phyloP scores from a whole-genome alignment of 768 basidiomycete species.

The Sistotremastrum suecicum region DNA sequence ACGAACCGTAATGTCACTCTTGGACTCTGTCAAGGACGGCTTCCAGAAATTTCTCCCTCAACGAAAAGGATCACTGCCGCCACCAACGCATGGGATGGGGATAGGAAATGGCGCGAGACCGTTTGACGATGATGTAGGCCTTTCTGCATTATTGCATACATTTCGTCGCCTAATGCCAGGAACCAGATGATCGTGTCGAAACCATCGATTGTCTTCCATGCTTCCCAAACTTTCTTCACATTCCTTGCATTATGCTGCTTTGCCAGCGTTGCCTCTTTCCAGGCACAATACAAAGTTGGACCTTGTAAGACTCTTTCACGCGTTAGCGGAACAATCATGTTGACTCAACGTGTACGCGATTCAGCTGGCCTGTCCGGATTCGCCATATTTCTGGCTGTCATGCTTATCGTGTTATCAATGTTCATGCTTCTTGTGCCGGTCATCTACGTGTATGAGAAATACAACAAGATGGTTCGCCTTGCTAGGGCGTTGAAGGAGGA shows the following conservation, averaged over 20 bases:
- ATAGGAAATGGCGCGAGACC: constrained; percentile 44
- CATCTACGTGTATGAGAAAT: constrained; percentile 67
- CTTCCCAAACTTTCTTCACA: constrained; percentile 79
- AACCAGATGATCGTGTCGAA: constrained; percentile 77
- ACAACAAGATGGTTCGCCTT: constrained; percentile 63
- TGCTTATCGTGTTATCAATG: constrained; percentile 56
- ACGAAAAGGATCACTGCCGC: constrained; percentile 21
- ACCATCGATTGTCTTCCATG: constrained; percentile 62
- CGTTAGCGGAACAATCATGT: constrained; percentile 1
- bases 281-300: constrained; percentile 70
- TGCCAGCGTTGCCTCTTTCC: constrained; percentile 79
- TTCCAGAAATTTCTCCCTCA: constrained; percentile 31
- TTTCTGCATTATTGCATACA: constrained; percentile 1
- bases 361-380: constrained; percentile 80
- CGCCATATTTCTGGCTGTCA: constrained; percentile 65
- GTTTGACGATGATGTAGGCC: constrained; percentile 62
- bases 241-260: constrained; percentile 89
- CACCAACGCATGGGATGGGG: constrained; percentile 31
- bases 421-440: constrained; percentile 71
- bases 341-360: constrained; percentile 7
- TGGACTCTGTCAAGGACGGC: constrained; percentile 43
- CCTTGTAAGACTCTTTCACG: constrained; percentile 50
- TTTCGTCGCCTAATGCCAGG: not conserved
- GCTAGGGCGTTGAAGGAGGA: constrained; percentile 73
- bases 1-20: constrained; percentile 32